Conservation (phyloP, 177 flowering plant species). For the Telopea speciosissima region DNA sequence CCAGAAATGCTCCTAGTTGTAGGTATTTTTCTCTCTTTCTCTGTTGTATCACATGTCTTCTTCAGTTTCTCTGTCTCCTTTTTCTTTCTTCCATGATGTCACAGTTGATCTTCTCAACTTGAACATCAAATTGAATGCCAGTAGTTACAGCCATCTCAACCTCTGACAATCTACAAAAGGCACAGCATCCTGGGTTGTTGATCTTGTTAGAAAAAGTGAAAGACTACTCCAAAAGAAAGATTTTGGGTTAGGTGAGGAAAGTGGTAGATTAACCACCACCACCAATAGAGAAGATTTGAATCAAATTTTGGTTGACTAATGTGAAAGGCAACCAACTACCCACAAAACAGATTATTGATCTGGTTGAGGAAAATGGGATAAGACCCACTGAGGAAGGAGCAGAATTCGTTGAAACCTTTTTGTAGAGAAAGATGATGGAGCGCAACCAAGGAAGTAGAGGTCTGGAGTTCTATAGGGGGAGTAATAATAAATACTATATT, state of each 20-base stretch:
- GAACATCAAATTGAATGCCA: no score
- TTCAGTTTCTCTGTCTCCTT: slow-evolving; percentile 9
- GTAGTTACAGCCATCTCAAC: no score
- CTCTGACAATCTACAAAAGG: slow-evolving; percentile 7
- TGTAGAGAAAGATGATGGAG: slow-evolving; percentile 1
- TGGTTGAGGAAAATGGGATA: no score
- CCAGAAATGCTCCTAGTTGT: no score
- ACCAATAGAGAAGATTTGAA: background rate
- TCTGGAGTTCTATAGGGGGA: no score
- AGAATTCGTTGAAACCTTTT: background rate
- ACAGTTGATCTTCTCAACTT: background rate
- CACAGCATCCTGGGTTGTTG: background rate
- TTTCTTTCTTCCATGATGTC: slow-evolving; percentile 4
- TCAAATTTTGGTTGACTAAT: background rate
- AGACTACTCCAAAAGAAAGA: background rate
- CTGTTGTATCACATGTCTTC: slow-evolving; percentile 5
- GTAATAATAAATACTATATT: no score
- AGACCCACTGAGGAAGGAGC: background rate
- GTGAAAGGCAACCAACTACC: background rate
- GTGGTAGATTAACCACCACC: slow-evolving; percentile 1
- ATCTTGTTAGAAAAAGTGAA: slow-evolving; percentile 1
- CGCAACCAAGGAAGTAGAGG: background rate
- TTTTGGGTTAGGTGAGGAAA: slow-evolving; percentile 7
- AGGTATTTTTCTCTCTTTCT: no score
- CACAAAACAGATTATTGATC: no score